phyloP scores from a whole-genome alignment of 192 early-diverging fungal genomes.

The Piromyces sp. region DNA sequence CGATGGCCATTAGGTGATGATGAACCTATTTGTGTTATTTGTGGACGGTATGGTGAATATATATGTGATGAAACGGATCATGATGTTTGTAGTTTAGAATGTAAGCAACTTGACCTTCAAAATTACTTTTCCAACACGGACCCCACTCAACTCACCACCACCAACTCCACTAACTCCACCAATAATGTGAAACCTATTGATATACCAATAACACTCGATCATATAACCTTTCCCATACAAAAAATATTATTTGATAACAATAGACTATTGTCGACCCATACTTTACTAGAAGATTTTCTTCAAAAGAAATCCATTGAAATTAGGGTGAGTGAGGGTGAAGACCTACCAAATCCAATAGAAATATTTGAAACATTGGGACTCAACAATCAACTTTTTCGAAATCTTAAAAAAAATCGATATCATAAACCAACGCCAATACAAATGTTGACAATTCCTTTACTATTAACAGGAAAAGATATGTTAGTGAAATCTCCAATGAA shows the following conservation, averaged over 20 bases:
- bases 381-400: not conserved
- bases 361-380: not conserved
- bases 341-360: not conserved
- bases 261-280: not conserved
- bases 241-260: not conserved
- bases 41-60: slow-evolving; percentile 24
- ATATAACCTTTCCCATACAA: not conserved
- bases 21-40: slow-evolving; percentile 18
- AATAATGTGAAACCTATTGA: not conserved
- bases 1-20: slow-evolving; percentile 3
- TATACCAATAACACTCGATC: not conserved
- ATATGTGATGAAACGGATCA: slow-evolving; percentile 17
- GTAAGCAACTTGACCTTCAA: slow-evolving; percentile 14
- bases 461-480: not conserved
- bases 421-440: not conserved
- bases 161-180: no score
- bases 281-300: not conserved
- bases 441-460: not conserved
- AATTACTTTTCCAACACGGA: slow-evolving; percentile 2
- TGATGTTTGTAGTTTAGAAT: slow-evolving; percentile 25
- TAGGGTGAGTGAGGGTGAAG: not conserved
- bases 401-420: not conserved
- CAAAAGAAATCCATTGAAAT: not conserved
- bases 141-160: slow-evolving; percentile 12
- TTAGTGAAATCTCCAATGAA: not conserved